Percentiles rank a stretch among this genome's conserved stretches.
These are phyloP conservation scores for Verticillium klebahnii DNA, from an alignment of 2,329 filamentous ascomycete genomes.

Conservation along the genomic window DNA sequence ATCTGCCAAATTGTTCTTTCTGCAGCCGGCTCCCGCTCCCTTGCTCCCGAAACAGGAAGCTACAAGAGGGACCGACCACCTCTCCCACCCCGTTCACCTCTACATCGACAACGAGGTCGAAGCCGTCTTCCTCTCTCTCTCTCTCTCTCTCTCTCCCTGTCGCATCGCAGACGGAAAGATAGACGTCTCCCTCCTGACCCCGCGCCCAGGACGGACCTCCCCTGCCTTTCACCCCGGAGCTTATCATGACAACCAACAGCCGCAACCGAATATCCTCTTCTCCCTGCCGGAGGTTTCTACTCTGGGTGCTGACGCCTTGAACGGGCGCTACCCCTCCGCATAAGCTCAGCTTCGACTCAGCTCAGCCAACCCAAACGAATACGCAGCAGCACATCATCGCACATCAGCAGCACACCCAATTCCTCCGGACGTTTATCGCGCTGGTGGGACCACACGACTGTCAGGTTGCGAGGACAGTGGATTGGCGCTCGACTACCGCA, in stretches of 20 bases:
- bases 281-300: constrained; percentile 35
- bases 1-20: neutral
- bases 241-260: constrained; percentile 35
- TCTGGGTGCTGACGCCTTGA: constrained; percentile 34
- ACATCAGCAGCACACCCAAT: neutral
- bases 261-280: constrained; percentile 28
- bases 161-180: neutral
- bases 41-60: neutral
- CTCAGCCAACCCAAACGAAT: neutral
- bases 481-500: neutral
- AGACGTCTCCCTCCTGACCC: neutral
- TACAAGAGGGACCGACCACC: neutral
- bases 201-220: neutral
- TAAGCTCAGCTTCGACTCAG: neutral
- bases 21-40: constrained; percentile 4
- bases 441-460: constrained; percentile 2
- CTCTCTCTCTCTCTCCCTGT: neutral
- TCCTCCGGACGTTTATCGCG: constrained; percentile 3
- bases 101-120: neutral
- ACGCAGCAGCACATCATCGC: neutral
- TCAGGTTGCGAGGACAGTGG: neutral
- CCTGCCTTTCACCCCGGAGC: constrained; percentile 9
- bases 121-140: neutral
- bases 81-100: neutral
- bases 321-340: constrained; percentile 9